These are phyloP conservation scores for Clarireedia paspali DNA, from an alignment of 2,329 filamentous ascomycete species.

Conservation along the genomic window DNA sequence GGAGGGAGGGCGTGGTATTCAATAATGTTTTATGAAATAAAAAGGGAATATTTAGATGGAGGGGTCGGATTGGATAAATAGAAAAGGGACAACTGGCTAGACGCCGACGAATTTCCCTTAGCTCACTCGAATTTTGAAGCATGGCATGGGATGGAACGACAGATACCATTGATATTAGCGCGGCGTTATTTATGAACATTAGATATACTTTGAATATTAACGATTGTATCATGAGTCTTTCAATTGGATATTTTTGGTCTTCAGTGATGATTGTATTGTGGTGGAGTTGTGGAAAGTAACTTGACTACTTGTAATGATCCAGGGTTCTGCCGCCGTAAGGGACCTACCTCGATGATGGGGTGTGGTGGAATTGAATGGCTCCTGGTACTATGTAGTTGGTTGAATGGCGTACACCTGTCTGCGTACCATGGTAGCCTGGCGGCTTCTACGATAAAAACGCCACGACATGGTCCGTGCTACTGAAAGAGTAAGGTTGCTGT, in stretches of 20 bases:
- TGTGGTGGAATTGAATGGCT: too few relatives aligned
- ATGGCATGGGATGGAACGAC: conserved; percentile 15
- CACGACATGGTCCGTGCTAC: not conserved
- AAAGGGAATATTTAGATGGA: not conserved
- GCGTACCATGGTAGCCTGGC: not conserved
- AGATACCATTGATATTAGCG: conserved; percentile 29
- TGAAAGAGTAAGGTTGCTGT: not conserved
- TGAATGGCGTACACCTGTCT: too few relatives aligned
- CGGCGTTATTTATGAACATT: conserved; percentile 15
- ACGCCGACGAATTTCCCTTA: conserved; percentile 25
- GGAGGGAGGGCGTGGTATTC: not conserved
- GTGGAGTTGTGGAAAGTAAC: too few relatives aligned
- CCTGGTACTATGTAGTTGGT: too few relatives aligned
- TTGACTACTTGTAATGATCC: too few relatives aligned
- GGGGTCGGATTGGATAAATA: conserved; percentile 1
- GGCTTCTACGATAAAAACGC: not conserved
- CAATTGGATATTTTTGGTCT: not conserved
- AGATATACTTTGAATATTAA: conserved; percentile 27
- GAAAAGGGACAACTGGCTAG: conserved; percentile 17
- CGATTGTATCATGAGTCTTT: conserved; percentile 10
- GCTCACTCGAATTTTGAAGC: not conserved
- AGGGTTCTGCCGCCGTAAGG: too few relatives aligned
- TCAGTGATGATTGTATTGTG: not conserved
- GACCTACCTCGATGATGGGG: too few relatives aligned
- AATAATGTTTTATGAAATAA: conserved; percentile 4